Evolutionary conservation across 2,329 filamentous ascomycete species (phyloP), one percentile per base, ranked within the genome.

Genomic region (Fusarium ambrosium): DNA sequence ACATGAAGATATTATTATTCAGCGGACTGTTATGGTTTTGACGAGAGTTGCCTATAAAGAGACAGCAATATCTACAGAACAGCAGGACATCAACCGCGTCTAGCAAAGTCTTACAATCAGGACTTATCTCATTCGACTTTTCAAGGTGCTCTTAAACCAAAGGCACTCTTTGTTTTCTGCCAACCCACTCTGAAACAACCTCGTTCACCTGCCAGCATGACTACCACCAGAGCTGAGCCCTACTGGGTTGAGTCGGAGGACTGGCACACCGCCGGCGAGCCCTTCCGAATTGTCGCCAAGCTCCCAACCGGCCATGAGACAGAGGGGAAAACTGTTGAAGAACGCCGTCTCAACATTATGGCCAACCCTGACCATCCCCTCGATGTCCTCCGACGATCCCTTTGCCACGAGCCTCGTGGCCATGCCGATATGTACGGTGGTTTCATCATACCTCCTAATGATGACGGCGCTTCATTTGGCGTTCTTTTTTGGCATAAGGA

Each of bases 401-500:
- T 76, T 2, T 76, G 71, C 2, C 74, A 76, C n/a, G 74, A 76
- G 7, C 73, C 73, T 3, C 36, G 64, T 0, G 74, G 74, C 0
- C 74, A 76, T 20, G 66, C 77, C 0, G 78, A 78, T 6, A 80
- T 80, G 76, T 80, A 80, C 8, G 77, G 78, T 4, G 72, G 73
- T 4, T 80, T 80, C 8, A 77, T 80, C 14, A 78, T 65, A 1
- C 72, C 76, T 0, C 71, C 77, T 0, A 62, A 80, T 39, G 74
- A 79, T 41, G 4, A 43, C 0, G 73, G 70, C 0, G 78, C 78
- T 20, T 62, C 69, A 10, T 79, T 78, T n/a, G 77, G 78, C 9
- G 78, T 79, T 4, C 16, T 79, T 1, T 79, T 79, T 39, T 79
- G 78, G 78, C 77, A 79, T n/a, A 79, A 78, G 13, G 77, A 79